These are phyloP conservation scores for Articulospora tetracladia DNA, from an alignment of 495 filamentous ascomycete genomes.

Conservation along the genomic window DNA sequence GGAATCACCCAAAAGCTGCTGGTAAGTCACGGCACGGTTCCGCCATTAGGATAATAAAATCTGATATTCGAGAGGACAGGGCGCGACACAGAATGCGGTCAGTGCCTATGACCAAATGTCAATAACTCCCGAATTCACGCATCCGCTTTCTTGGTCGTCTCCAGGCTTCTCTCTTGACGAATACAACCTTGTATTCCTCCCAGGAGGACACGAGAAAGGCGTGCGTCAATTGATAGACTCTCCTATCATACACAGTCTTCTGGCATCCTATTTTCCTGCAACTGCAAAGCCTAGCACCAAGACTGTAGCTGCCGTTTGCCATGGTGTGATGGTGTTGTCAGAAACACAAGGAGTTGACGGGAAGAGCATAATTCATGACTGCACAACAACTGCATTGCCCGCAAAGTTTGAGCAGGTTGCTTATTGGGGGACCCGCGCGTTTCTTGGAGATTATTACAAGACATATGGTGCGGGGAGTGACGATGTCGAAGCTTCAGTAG, in stretches of 20 bases:
- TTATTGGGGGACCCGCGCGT: slow-evolving; percentile 44
- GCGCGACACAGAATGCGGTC: slow-evolving; percentile 39
- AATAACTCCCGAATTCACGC: slow-evolving; percentile 35
- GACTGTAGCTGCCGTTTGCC: slow-evolving; percentile 46
- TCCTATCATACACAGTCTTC: slow-evolving; percentile 38
- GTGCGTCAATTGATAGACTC: slow-evolving; percentile 51
- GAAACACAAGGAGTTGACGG: slow-evolving; percentile 33
- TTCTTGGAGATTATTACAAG: slow-evolving; percentile 55
- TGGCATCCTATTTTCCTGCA: slow-evolving; percentile 45
- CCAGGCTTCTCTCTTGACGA: slow-evolving; percentile 40
- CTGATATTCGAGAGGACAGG: slow-evolving; percentile 27
- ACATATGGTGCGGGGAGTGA: slow-evolving; percentile 50
- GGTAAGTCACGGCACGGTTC: slow-evolving; percentile 26
- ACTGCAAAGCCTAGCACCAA: slow-evolving; percentile 42
- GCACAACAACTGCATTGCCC: slow-evolving; percentile 46
- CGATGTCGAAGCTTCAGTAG: slow-evolving; percentile 43
- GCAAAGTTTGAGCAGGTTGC: slow-evolving; percentile 44
- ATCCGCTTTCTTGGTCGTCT: slow-evolving; percentile 43
- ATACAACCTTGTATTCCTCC: slow-evolving; percentile 47
- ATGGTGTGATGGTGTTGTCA: slow-evolving; percentile 50
- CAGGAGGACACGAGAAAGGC: slow-evolving; percentile 51
- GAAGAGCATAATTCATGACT: slow-evolving; percentile 43
- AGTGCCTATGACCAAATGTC: slow-evolving; percentile 40
- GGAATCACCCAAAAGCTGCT: slow-evolving; percentile 51
- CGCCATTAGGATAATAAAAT: neutral